Conservation (phyloP, 208 protist species). For the Balamuthia mandrillaris region DNA sequence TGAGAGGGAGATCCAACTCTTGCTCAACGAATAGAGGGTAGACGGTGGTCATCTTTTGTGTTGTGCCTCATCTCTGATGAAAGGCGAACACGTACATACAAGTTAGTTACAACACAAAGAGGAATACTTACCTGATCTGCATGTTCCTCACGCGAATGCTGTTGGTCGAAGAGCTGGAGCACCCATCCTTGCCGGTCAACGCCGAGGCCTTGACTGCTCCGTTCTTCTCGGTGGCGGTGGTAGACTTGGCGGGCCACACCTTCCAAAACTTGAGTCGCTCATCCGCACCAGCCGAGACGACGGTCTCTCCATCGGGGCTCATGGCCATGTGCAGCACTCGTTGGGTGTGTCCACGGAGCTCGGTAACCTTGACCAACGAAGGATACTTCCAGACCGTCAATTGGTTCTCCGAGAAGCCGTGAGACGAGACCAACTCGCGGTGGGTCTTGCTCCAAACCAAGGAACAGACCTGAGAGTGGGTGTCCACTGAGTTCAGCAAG, state of each 20-base stretch:
- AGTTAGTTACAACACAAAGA: no score
- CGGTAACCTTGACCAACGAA: conserved; percentile 76
- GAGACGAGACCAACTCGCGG: conserved; percentile 90
- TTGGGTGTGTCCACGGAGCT: conserved; percentile 92
- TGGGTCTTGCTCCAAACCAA: conserved; percentile 89
- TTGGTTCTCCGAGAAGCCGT: conserved; percentile 97
- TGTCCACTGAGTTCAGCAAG: conserved; percentile 88
- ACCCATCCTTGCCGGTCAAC: no score
- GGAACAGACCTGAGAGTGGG: conserved; percentile 88
- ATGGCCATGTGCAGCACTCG: conserved; percentile 96
- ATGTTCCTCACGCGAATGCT: no score
- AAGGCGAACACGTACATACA: no score
- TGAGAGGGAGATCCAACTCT: no score
- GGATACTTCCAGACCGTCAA: conserved; percentile 98
- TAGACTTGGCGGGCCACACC: conserved; percentile 62
- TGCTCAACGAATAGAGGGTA: no score
- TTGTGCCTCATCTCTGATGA: no score
- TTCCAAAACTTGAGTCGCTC: conserved; percentile 86
- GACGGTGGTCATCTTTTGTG: no score
- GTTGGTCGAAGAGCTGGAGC: no score
- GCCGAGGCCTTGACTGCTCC: no score
- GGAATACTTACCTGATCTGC: no score
- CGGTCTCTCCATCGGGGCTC: conserved; percentile 87
- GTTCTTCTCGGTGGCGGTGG: no score
- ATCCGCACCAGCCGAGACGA: conserved; percentile 64